Evolutionary conservation across 331 rosid species (phyloP), one percentile per base, ranked within the genome.

Genomic region (Erythrophleum ivorense): DNA sequence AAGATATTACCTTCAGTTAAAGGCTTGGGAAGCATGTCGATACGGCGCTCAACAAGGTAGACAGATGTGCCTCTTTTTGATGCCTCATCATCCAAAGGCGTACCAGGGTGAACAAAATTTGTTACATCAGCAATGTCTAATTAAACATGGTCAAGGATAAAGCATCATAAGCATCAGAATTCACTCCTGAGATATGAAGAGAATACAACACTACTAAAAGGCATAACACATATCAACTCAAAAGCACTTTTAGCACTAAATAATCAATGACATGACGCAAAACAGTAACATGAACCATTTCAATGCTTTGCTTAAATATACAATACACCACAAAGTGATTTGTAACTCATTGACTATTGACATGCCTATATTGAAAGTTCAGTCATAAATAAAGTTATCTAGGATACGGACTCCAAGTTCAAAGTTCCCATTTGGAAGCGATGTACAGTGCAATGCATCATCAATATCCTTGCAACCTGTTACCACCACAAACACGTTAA

Each of bases 331-430:
- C n/a, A n/a, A n/a, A n/a, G n/a, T n/a, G n/a, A n/a, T n/a, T n/a
- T n/a, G n/a, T n/a, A n/a, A n/a, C n/a, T n/a, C n/a, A n/a, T n/a
- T n/a, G n/a, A n/a, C n/a, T n/a, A n/a, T n/a, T n/a, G n/a, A n/a
- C n/a, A n/a, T n/a, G n/a, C n/a, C n/a, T n/a, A n/a, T n/a, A n/a
- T n/a, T n/a, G n/a, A n/a, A n/a, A n/a, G n/a, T n/a, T n/a, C n/a
- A n/a, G n/a, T n/a, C n/a, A n/a, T n/a, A n/a, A n/a, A n/a, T n/a
- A n/a, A n/a, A n/a, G n/a, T n/a, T 16, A 55, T 57, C 6, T 57
- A 88, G 97, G 98, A 94, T 94, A 94, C 98, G 97, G 66, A 94
- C 98, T 86, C 97, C 98, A 85, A 94, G 97, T 90, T 92, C 98
- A 53, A 87, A 94, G 88, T 91, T 94, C 82, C 98, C 98, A 89